Conservation (phyloP, 441 rosid genomes). For the Adansonia rubrostipa region DNA sequence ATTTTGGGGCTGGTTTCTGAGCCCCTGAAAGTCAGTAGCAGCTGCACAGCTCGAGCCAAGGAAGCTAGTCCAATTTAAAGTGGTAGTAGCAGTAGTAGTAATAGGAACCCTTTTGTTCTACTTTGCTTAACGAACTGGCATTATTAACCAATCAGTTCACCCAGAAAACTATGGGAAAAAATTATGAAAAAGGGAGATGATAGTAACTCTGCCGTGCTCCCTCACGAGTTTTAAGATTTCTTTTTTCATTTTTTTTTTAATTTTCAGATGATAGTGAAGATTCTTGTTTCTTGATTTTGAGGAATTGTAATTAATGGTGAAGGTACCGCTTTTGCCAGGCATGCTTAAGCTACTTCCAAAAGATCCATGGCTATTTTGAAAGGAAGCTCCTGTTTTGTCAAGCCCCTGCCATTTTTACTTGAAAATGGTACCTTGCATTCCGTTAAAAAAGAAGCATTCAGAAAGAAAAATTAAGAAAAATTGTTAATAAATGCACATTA, state of each 20-base stretch:
- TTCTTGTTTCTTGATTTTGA: not conserved
- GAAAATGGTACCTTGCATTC: not conserved
- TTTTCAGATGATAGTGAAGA: not conserved
- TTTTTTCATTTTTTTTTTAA: too few species aligned
- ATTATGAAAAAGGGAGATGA: not conserved
- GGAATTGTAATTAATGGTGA: not conserved
- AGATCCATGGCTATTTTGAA: not conserved
- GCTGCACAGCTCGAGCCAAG: not conserved
- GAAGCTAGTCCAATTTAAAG: not conserved
- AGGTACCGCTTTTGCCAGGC: not conserved
- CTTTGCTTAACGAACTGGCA: not conserved
- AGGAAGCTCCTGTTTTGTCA: not conserved
- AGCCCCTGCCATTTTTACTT: not conserved
- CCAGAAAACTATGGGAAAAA: constrained; percentile 1
- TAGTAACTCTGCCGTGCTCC: not conserved
- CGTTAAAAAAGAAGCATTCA: not conserved
- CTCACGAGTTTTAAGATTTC: not conserved
- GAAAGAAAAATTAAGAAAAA: not conserved
- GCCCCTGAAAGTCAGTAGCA: constrained; percentile 8
- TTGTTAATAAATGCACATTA: too few species aligned
- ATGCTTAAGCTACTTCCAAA: not conserved
- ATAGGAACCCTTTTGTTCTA: not conserved
- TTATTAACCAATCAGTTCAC: not conserved
- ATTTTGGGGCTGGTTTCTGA: not conserved
- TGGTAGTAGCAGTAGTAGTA: not conserved